A percentile compares a stretch with the other conserved stretches of the same genome.
These are phyloP conservation scores for Colletotrichum liaoningense DNA, from an alignment of 2,329 filamentous ascomycete species.

Conservation along the genomic window DNA sequence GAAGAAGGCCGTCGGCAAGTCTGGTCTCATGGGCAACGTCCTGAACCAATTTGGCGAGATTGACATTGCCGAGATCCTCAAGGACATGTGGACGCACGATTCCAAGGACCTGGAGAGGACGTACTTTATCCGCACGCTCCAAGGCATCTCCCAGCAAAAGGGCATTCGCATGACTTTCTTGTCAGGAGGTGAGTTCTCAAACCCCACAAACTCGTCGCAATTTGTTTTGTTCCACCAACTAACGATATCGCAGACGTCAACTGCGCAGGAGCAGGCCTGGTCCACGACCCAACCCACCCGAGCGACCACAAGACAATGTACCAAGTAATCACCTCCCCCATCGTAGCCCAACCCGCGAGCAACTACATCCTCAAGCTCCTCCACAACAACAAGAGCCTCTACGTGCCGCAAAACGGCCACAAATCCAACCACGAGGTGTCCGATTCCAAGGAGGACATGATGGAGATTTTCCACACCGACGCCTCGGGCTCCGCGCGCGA, in stretches of 20 bases:
- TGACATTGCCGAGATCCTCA: constrained; percentile 91
- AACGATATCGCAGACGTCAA: constrained; percentile 74
- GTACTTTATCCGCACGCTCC: constrained; percentile 94
- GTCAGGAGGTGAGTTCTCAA: constrained; percentile 74
- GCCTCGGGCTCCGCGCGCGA: constrained; percentile 86
- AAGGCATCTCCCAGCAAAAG: constrained; percentile 95
- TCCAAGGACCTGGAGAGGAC: constrained; percentile 97
- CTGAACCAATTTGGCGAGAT: constrained; percentile 97
- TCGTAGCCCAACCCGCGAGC: constrained; percentile 89
- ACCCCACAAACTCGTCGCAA: background rate
- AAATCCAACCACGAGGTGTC: constrained; percentile 78
- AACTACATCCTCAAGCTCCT: constrained; percentile 92
- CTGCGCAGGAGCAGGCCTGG: constrained; percentile 88
- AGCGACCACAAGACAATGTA: constrained; percentile 99
- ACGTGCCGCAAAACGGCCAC: constrained; percentile 89
- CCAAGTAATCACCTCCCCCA: constrained; percentile 91
- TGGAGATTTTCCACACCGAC: constrained; percentile 98
- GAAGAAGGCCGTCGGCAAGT: constrained; percentile 96
- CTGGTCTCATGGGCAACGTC: constrained; percentile 93
- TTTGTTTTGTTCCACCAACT: constrained; percentile 30
- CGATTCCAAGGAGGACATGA: constrained; percentile 99
- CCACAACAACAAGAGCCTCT: constrained; percentile 94
- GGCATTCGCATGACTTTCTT: constrained; percentile 97
- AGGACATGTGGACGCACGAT: constrained; percentile 98
- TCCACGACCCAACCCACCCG: constrained; percentile 93